Base-by-base conservation (phyloP, 2,329 filamentous ascomycete genomes). In the Sporothrix brasiliensis region DNA sequence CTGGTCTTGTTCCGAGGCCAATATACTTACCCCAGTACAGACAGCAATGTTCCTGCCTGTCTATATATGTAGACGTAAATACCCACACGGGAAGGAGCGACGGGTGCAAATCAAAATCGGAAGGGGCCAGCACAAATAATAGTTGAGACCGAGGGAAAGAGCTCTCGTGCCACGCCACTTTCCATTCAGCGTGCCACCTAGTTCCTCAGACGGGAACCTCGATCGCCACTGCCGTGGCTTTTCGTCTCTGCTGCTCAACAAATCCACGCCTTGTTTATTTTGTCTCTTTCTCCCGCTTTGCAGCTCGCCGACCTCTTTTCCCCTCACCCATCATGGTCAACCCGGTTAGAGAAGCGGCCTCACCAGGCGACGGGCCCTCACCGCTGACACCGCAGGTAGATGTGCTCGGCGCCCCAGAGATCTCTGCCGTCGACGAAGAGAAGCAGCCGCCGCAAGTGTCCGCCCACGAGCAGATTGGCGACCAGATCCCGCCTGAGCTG, bases 401-500 rank as follows among this genome's bases (percentile, higher is more conserved):
- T 4, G 30, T 21, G 24, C 27, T 24, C 24, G 49, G 58, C 19
- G 58, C n/a, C 49, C 63, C 56, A 9, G 56, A 69, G 39, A 68
- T 56, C 52, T 10, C 52, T 9, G 24, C 30, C 7, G 52, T 72
- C 7, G 78, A 79, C 69, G 72, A 75, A 3, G 78, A 79, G 54
- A 80, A 80, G 75, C 74, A 69, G 34, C 73, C 73, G 14, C 52
- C 72, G 10, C 54, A 53, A 1, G 58, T 70, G 2, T 58, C 66
- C 7, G 66, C 71, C 19, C 60, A 73, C 49, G 73, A 73, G 14
- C 74, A 71, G 21, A 74, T 76, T 67, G 77, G 79, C 3, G 78
- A 81, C 72, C 80, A 81, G 73, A 81, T 83, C 66, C 74, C 80
- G 6, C 77, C 78, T 41, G 76, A 79, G 69, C 77, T 80, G 74